Percentiles rank a stretch among this genome's conserved stretches.
Conservation (phyloP, 495 filamentous ascomycete species). For the Penicillium parvum region DNA sequence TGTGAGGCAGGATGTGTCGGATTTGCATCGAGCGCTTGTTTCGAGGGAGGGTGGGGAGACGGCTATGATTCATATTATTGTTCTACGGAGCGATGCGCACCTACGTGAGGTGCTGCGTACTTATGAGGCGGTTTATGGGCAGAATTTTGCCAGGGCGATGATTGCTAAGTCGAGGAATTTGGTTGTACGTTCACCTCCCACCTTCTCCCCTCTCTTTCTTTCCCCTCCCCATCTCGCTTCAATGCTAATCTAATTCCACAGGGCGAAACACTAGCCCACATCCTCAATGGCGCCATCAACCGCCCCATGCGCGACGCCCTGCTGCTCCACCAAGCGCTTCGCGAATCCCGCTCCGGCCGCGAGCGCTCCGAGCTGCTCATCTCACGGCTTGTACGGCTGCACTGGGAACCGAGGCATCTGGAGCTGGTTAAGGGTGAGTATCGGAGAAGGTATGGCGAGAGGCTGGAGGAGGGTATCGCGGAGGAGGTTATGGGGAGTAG, state of each 20-base stretch:
- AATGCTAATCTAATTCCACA: slow-evolving; percentile 29
- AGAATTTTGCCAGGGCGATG: slow-evolving; percentile 83
- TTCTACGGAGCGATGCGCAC: slow-evolving; percentile 73
- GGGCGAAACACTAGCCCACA: slow-evolving; percentile 93
- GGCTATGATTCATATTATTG: slow-evolving; percentile 83
- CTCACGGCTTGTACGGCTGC: slow-evolving; percentile 71
- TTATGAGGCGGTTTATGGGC: slow-evolving; percentile 64
- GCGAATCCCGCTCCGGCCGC: slow-evolving; percentile 55
- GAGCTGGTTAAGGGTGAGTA: slow-evolving; percentile 66
- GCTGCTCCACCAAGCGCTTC: slow-evolving; percentile 87
- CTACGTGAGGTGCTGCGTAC: slow-evolving; percentile 69
- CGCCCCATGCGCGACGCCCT: slow-evolving; percentile 90
- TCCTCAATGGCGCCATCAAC: slow-evolving; percentile 95
- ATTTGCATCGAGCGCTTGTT: slow-evolving; percentile 64
- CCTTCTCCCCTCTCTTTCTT: background rate
- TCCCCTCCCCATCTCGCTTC: background rate
- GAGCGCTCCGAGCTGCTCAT: slow-evolving; percentile 80
- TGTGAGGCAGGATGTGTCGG: slow-evolving; percentile 66
- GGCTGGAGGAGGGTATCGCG: slow-evolving; percentile 58
- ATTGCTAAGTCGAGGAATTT: slow-evolving; percentile 84
- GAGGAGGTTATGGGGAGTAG: slow-evolving; percentile 42
- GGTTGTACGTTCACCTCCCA: slow-evolving; percentile 57
- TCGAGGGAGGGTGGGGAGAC: slow-evolving; percentile 81
- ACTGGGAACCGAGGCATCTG: slow-evolving; percentile 80
- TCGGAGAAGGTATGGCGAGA: slow-evolving; percentile 63